These are phyloP conservation scores for Haberlea rhodopensis DNA, from an alignment of 257 asterid species.

Conservation along the genomic window DNA sequence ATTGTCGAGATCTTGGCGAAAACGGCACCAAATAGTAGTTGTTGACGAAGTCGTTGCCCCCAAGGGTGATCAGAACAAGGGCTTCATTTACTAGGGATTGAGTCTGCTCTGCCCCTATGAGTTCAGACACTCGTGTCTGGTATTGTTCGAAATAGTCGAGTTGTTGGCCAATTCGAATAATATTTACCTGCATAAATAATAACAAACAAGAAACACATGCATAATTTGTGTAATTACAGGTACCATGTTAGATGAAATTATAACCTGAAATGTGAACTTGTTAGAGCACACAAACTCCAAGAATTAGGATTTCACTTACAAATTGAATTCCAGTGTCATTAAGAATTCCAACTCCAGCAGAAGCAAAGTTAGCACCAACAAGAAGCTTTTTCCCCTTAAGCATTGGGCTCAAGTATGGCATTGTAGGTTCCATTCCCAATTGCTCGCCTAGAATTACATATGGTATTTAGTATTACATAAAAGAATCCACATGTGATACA, in stretches of 20 bases:
- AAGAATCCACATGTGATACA: no score
- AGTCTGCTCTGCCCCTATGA: slow-evolving; percentile 54
- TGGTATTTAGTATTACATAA: background rate
- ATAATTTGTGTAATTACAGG: background rate
- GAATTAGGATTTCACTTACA: slow-evolving; percentile 38
- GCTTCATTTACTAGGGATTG: slow-evolving; percentile 55
- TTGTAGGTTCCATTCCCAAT: slow-evolving; percentile 57
- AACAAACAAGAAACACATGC: background rate
- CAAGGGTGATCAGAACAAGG: slow-evolving; percentile 77
- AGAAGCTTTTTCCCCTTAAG: slow-evolving; percentile 55
- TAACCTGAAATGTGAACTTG: no score
- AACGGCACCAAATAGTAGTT: slow-evolving; percentile 79
- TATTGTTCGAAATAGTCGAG: slow-evolving; percentile 67
- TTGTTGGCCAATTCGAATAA: slow-evolving; percentile 58
- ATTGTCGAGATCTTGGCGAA: slow-evolving; percentile 81
- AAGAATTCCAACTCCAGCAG: slow-evolving; percentile 91
- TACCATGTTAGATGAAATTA: no score
- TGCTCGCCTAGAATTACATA: slow-evolving; percentile 44
- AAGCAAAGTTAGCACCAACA: slow-evolving; percentile 88
- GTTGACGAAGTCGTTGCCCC: slow-evolving; percentile 91
- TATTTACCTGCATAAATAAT: slow-evolving; percentile 51
- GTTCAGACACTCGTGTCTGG: slow-evolving; percentile 46
- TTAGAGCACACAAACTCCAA: background rate
- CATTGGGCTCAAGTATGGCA: slow-evolving; percentile 69
- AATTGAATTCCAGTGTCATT: slow-evolving; percentile 91